Base-by-base conservation (phyloP, 495 filamentous ascomycete genomes). In the Penicillium coffeae region DNA sequence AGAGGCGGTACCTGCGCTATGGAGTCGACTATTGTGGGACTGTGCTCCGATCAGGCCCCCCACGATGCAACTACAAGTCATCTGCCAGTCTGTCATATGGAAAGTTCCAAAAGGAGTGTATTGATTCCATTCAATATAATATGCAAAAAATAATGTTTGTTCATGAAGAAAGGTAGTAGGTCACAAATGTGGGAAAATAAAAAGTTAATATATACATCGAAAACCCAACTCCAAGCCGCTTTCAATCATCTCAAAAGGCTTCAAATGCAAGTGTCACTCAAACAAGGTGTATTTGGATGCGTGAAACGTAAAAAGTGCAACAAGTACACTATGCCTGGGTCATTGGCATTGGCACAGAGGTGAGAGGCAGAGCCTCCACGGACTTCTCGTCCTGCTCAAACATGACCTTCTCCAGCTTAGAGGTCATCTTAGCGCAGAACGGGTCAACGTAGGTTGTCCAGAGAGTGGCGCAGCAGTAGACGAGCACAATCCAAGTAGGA, bases 371-470 rank as follows among this genome's bases (percentile, higher is more conserved):
- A 38, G 72, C 13, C 6, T 66, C 49, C 10, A 55, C 58, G 32
- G 66, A 64, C 63, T 80, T 79, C 50, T 75, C 70, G 33, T 78
- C 72, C 41, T 75, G 64, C 30, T 75, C 65, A 58, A 79, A 82
- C 52, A 82, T 72, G 15, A 69, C 62, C 19, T 70, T 69, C 49
- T 84, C 82, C 34, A 83, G 50, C 56, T 70, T 74, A 58, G 80
- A 72, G 1, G 84, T 84, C n/a, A 82, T 51, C n/a, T 61, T 69
- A 16, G 82, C 84, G 60, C 83, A 87, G 64, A 74, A 78, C 0
- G 79, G 75, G 55, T 87, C 84, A 5, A 87, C 80, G 37, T 83
- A 80, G 5, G 63, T 74, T 0, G 82, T 85, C 84, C 84, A 87
- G 8, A 81, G 51, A 54, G 76, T 66, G 0, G 83, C 81, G 3